These are phyloP conservation scores for Peterozyma toletana DNA, from an alignment of 805 yeast species.

Conservation along the genomic window DNA sequence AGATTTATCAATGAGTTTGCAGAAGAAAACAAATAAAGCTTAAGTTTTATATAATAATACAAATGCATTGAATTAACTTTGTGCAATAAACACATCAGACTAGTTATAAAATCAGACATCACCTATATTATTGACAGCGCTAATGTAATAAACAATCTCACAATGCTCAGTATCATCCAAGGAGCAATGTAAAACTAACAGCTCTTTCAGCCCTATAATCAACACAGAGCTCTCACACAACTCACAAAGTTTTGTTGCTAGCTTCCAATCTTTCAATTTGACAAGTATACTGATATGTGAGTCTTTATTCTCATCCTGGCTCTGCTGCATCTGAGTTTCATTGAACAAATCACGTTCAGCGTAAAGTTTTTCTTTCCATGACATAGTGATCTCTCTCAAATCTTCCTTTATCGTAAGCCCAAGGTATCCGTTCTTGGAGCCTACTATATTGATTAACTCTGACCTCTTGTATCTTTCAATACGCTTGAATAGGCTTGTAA, in stretches of 20 bases:
- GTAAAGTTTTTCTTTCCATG: constrained; percentile 52
- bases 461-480: constrained; percentile 57
- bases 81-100: background rate
- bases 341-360: constrained; percentile 25
- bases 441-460: constrained; percentile 42
- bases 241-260: constrained; percentile 54
- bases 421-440: constrained; percentile 40
- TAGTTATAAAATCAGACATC: background rate
- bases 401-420: constrained; percentile 50
- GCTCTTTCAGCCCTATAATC: constrained; percentile 48
- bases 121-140: constrained; percentile 20
- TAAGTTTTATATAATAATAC: background rate
- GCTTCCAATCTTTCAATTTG: constrained; percentile 58
- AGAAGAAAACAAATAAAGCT: constrained; percentile 19
- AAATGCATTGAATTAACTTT: no score
- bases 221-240: constrained; percentile 55
- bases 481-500: constrained; percentile 47
- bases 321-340: background rate
- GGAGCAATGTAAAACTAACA: constrained; percentile 59
- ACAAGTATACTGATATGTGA: constrained; percentile 42
- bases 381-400: constrained; percentile 43
- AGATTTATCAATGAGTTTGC: constrained; percentile 58
- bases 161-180: constrained; percentile 59
- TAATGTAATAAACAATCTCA: constrained; percentile 57
- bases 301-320: constrained; percentile 10